phyloP scores from a whole-genome alignment of 164 flowering plant genomes.

The Chloranthus sessilifolius region DNA sequence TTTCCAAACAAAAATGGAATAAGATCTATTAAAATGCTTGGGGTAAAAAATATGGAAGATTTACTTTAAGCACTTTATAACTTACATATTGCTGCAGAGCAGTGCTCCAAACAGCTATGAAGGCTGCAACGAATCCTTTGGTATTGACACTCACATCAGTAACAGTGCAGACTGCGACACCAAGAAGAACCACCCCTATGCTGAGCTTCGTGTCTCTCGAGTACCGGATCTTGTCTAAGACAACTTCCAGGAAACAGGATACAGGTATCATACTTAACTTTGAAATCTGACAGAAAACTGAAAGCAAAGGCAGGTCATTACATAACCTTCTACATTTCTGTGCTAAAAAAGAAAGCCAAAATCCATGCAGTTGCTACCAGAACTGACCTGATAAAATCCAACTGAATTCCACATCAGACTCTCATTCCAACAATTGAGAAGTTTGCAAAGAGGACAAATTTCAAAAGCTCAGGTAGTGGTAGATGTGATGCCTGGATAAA shows the following conservation, averaged over 20 bases:
- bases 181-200: conserved; percentile 58
- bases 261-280: conserved; percentile 80
- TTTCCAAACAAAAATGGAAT: too few relatives aligned
- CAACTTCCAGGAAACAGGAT: conserved; percentile 19
- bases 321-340: not conserved
- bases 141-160: conserved; percentile 83
- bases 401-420: conserved; percentile 95
- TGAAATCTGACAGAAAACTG: conserved; percentile 49
- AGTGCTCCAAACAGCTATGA: conserved; percentile 81
- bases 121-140: conserved; percentile 72
- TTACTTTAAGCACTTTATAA: conserved; percentile 7
- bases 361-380: not conserved
- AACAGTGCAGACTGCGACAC: conserved; percentile 81
- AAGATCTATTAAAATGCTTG: not conserved
- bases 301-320: not conserved
- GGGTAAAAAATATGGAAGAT: not conserved
- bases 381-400: conserved; percentile 80
- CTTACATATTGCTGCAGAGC: conserved; percentile 85
- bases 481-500: conserved; percentile 73
- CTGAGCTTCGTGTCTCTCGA: conserved; percentile 85
- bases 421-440: conserved; percentile 93
- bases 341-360: not conserved
- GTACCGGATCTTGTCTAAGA: conserved; percentile 47
- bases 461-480: conserved; percentile 66
- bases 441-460: conserved; percentile 75